Evolutionary conservation across 2,329 filamentous ascomycete genomes (phyloP).

Genomic region (Aaosphaeria pasadenensis): DNA sequence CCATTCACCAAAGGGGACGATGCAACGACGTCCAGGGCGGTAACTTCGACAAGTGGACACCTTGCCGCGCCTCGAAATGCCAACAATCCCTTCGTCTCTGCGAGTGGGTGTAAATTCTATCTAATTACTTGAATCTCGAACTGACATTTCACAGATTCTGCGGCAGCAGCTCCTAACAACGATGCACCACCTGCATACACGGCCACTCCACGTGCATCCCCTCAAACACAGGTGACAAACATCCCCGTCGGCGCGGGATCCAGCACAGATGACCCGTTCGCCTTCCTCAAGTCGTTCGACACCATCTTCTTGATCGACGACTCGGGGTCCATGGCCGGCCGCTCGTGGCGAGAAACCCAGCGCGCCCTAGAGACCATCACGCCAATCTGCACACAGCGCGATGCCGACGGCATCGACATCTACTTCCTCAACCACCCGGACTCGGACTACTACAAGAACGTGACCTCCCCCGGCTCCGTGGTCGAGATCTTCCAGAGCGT

Average conservation of each 20-base stretch:
- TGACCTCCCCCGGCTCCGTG: slow-evolving; percentile 59
- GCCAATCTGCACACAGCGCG: slow-evolving; percentile 76
- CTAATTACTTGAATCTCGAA: too few species aligned
- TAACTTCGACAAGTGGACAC: slow-evolving; percentile 10
- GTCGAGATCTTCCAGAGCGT: slow-evolving; percentile 68
- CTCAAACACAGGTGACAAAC: slow-evolving; percentile 1
- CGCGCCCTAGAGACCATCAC: slow-evolving; percentile 70
- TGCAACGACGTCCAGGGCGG: slow-evolving; percentile 8
- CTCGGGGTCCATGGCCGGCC: slow-evolving; percentile 78
- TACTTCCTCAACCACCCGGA: slow-evolving; percentile 78
- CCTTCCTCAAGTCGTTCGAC: slow-evolving; percentile 77
- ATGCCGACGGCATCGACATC: slow-evolving; percentile 83
- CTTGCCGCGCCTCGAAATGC: slow-evolving; percentile 12
- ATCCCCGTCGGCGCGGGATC: background rate
- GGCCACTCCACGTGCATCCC: background rate
- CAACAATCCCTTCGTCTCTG: background rate
- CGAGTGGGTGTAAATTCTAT: background rate
- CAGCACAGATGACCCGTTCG: slow-evolving; percentile 63
- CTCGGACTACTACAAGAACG: slow-evolving; percentile 61
- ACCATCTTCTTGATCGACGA: slow-evolving; percentile 91
- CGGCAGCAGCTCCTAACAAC: slow-evolving; percentile 1
- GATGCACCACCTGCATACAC: slow-evolving; percentile 46
- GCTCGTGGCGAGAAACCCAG: slow-evolving; percentile 72
- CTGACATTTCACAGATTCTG: too few species aligned
- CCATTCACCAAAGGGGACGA: slow-evolving; percentile 2